Evolutionary conservation across 2,329 filamentous ascomycete genomes (phyloP).

Genomic region (Cercospora citrullina): DNA sequence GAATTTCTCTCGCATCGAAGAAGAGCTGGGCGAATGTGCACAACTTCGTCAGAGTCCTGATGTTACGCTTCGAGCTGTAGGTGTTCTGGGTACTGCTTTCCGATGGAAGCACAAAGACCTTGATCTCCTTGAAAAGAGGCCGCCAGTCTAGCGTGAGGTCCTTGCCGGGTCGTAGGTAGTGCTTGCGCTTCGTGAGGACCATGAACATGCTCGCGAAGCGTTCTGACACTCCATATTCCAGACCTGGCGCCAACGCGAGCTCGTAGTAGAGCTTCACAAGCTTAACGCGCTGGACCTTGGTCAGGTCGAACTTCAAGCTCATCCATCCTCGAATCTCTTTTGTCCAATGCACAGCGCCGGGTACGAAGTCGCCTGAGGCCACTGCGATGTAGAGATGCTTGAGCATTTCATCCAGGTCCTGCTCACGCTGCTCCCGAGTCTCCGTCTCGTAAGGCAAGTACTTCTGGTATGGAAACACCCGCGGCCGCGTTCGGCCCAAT

Average conservation of each 20-base stretch:
- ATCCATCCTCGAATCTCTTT: constrained; percentile 94
- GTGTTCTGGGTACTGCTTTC: constrained; percentile 69
- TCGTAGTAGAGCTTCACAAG: constrained; percentile 93
- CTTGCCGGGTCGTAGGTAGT: constrained; percentile 86
- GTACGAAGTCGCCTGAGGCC: constrained; percentile 88
- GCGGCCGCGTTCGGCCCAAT: constrained; percentile 70
- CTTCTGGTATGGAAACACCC: constrained; percentile 90
- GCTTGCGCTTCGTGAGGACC: constrained; percentile 93
- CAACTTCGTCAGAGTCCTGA: constrained; percentile 78
- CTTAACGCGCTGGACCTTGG: constrained; percentile 75
- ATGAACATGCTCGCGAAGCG: constrained; percentile 97
- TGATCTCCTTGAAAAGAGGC: constrained; percentile 89
- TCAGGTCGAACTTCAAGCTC: constrained; percentile 94
- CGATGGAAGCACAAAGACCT: constrained; percentile 81
- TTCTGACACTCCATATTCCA: constrained; percentile 79
- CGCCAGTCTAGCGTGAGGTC: constrained; percentile 93
- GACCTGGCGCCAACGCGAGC: constrained; percentile 82
- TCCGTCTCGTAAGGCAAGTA: constrained; percentile 89
- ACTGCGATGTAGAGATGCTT: constrained; percentile 92
- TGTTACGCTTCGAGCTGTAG: constrained; percentile 59
- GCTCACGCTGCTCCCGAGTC: constrained; percentile 72
- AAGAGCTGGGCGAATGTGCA: constrained; percentile 88
- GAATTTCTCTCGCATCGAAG: constrained; percentile 84
- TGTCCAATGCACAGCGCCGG: constrained; percentile 94
- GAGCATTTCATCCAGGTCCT: constrained; percentile 80